Conservation (phyloP, 345 rosid species). For the Punica granatum region DNA sequence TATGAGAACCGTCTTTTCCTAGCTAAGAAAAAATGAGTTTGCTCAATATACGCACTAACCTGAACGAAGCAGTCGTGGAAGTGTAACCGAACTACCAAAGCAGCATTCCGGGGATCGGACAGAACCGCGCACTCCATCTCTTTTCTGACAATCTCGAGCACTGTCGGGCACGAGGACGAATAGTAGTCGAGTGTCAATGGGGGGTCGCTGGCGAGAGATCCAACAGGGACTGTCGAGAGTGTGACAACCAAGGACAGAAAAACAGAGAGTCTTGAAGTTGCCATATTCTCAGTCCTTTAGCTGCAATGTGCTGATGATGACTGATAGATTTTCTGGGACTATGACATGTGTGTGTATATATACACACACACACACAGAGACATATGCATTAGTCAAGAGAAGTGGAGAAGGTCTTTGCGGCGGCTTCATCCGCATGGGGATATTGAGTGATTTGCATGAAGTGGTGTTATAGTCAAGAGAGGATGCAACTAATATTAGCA, state of each 20-base stretch:
- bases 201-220: constrained; percentile 30
- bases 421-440: constrained; percentile 5
- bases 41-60: constrained; percentile 23
- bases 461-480: constrained; percentile 37
- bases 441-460: constrained; percentile 7
- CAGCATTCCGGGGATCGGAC: constrained; percentile 81
- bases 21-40: neutral
- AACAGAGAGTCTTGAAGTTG: neutral
- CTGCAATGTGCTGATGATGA: neutral
- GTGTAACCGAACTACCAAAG: constrained; percentile 58
- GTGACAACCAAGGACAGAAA: constrained; percentile 10
- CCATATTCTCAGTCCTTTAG: neutral
- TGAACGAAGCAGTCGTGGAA: constrained; percentile 95
- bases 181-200: constrained; percentile 68
- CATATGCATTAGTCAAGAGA: neutral
- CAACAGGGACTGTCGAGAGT: constrained; percentile 16
- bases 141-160: constrained; percentile 51
- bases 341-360: neutral
- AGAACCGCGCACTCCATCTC: constrained; percentile 86
- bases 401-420: neutral
- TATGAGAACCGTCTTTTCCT: neutral
- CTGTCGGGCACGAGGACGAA: constrained; percentile 60
- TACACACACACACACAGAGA: neutral
- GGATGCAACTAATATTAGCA: constrained; percentile 60
- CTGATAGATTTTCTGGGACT: neutral